These are phyloP conservation scores for Mesostigma viride DNA, from an alignment of 139 green algal species.

Conservation along the genomic window DNA sequence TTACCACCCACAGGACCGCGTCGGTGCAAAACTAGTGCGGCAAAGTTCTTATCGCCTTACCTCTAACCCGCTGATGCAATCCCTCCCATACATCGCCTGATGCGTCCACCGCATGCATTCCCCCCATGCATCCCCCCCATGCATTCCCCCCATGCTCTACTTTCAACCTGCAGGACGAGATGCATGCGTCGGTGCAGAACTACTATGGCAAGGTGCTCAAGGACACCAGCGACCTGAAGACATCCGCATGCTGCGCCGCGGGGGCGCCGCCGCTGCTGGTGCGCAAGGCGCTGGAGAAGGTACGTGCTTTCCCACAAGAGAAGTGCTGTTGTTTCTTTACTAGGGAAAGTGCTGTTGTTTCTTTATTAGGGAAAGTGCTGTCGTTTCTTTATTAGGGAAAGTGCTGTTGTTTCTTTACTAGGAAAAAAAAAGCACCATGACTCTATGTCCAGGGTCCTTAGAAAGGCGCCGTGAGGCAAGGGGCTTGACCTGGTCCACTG, in stretches of 20 bases:
- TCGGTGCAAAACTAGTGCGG: conserved; percentile 71
- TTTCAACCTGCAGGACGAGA: no score
- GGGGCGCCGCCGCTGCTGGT: conserved; percentile 16
- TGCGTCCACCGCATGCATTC: no score
- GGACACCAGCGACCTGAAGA: conserved; percentile 66
- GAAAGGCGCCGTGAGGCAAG: background rate
- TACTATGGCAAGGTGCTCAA: conserved; percentile 74
- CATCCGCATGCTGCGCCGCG: conserved; percentile 67
- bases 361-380: background rate
- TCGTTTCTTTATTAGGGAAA: background rate
- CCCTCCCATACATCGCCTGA: no score
- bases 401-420: background rate
- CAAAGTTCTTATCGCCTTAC: conserved; percentile 52
- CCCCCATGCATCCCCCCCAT: no score
- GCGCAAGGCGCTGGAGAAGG: background rate
- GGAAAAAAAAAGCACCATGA: background rate
- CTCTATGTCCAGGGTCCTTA: background rate
- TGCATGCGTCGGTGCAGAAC: conserved; percentile 41
- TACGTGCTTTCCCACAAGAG: background rate
- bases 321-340: background rate
- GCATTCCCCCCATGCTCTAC: no score
- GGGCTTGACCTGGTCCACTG: no score
- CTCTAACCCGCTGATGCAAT: no score
- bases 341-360: background rate
- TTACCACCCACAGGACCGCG: no score